These are phyloP conservation scores for Pontederia crassipes DNA, from an alignment of 176 grass and related monocot species.

Conservation along the genomic window DNA sequence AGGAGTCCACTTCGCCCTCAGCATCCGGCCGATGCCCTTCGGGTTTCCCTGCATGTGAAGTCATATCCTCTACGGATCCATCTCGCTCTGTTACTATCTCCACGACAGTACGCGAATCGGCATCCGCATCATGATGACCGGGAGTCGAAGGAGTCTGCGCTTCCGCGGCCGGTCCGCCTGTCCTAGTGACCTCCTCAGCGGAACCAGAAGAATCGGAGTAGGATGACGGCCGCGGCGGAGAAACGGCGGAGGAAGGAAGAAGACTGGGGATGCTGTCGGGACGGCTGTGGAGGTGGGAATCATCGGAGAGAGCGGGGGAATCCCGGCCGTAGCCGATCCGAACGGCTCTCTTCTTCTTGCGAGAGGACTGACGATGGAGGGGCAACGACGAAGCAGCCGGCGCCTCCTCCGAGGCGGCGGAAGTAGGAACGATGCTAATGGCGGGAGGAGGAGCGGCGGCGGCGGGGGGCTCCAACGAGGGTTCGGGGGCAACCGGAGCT, in stretches of 20 bases:
- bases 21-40: background rate
- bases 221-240: background rate
- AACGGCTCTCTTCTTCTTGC: conserved; percentile 91
- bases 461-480: conserved; percentile 15
- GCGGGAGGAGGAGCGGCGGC: background rate
- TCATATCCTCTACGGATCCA: no score
- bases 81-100: background rate
- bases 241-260: background rate
- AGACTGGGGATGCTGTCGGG: conserved; percentile 8
- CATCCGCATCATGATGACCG: background rate
- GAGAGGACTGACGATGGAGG: conserved; percentile 35
- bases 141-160: background rate
- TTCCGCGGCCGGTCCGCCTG: background rate
- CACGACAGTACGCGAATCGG: background rate
- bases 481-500: conserved; percentile 18
- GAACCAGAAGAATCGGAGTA: conserved; percentile 1
- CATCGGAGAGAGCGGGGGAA: conserved; percentile 13
- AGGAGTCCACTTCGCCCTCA: background rate
- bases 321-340: conserved; percentile 86
- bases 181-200: conserved; percentile 10
- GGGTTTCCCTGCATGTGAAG: background rate
- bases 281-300: conserved; percentile 23
- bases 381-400: conserved; percentile 19
- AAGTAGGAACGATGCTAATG: background rate
- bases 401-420: background rate